Evolutionary conservation across 441 rosid genomes (phyloP).

Genomic region (Pelargonium cotyledonis): DNA sequence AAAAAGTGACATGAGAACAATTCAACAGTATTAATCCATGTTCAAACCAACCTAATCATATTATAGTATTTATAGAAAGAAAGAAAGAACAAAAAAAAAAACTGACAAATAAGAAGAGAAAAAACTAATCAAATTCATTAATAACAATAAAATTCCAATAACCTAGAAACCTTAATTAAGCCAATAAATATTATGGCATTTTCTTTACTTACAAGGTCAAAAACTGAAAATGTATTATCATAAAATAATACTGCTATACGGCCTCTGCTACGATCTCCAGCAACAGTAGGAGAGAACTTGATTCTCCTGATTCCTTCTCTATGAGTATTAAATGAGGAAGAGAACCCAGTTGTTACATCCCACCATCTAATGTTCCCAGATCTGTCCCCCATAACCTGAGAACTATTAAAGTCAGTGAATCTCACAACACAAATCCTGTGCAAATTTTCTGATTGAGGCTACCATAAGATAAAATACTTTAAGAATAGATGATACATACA

Average conservation of each 20-base stretch:
- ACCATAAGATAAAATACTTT: slow-evolving; percentile 12
- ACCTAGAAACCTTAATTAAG: too few species aligned
- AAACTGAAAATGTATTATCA: slow-evolving; percentile 94
- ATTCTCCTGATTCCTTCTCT: slow-evolving; percentile 92
- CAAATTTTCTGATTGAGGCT: slow-evolving; percentile 12
- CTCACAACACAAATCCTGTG: slow-evolving; percentile 19
- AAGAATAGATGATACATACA: slow-evolving; percentile 43
- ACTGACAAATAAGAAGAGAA: too few species aligned
- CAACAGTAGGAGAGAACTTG: slow-evolving; percentile 90
- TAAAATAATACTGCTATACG: slow-evolving; percentile 89
- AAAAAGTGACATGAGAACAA: too few species aligned
- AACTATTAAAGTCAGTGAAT: slow-evolving; percentile 25
- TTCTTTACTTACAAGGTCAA: slow-evolving; percentile 73
- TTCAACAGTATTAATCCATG: too few species aligned
- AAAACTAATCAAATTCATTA: too few species aligned
- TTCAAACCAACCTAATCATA: too few species aligned
- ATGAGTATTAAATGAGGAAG: slow-evolving; percentile 86
- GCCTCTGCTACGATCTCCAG: slow-evolving; percentile 92
- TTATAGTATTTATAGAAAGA: too few species aligned
- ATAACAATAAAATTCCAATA: too few species aligned
- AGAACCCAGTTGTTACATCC: slow-evolving; percentile 95
- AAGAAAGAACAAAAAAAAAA: too few species aligned
- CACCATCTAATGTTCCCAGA: slow-evolving; percentile 98
- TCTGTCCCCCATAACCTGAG: slow-evolving; percentile 98
- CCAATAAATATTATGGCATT: slow-evolving; percentile 6